A percentile compares a stretch with the other conserved stretches of the same genome.
These are phyloP conservation scores for Herpotrichia juniperi DNA, from an alignment of 2,329 filamentous ascomycete species.

Conservation along the genomic window DNA sequence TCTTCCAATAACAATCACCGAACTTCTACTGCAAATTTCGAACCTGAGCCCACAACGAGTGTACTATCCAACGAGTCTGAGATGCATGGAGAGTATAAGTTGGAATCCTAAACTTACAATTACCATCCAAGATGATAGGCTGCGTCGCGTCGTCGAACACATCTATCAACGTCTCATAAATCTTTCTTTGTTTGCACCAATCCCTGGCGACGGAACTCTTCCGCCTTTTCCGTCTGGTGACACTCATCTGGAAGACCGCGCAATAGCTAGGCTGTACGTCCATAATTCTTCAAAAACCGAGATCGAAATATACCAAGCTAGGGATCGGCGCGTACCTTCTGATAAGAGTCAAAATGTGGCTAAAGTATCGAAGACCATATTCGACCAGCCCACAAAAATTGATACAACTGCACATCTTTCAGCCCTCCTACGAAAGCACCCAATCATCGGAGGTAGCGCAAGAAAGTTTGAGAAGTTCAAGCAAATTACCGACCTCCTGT, in stretches of 20 bases:
- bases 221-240: not conserved
- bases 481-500: conserved; percentile 50
- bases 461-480: conserved; percentile 29
- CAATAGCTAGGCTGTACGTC: conserved; percentile 7
- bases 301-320: conserved; percentile 11
- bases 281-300: not conserved
- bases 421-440: conserved; percentile 36
- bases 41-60: conserved; percentile 44
- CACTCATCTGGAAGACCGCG: conserved; percentile 25
- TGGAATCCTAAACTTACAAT: conserved; percentile 35
- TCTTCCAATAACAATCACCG: conserved; percentile 3
- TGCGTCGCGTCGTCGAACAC: conserved; percentile 14
- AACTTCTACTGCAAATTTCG: conserved; percentile 31
- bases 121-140: conserved; percentile 41
- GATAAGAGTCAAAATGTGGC: conserved; percentile 14
- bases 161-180: conserved; percentile 20
- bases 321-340: conserved; percentile 14
- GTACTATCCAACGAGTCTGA: conserved; percentile 33
- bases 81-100: conserved; percentile 34
- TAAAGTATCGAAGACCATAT: conserved; percentile 18
- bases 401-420: conserved; percentile 7
- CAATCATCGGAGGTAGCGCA: conserved; percentile 48
- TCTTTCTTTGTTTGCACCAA: conserved; percentile 11
- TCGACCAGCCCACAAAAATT: conserved; percentile 13
- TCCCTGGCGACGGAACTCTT: not conserved